phyloP scores from a whole-genome alignment of 2,329 filamentous ascomycete genomes.

The Thyridium curvatum region DNA sequence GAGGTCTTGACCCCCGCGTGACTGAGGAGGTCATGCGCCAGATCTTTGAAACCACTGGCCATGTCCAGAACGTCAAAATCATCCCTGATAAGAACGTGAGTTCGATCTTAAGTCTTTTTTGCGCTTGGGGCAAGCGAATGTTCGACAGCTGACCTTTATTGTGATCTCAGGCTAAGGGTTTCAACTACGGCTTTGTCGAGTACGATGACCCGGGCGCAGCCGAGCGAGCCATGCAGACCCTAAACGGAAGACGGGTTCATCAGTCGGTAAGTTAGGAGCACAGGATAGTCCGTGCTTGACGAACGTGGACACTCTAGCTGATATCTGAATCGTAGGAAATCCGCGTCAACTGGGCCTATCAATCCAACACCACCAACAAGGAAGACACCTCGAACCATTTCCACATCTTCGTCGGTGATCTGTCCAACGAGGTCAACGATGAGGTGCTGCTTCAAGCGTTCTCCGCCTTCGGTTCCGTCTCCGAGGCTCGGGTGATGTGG shows the following conservation, averaged over 20 bases:
- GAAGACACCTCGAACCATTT: conserved; percentile 98
- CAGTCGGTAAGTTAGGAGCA: conserved; percentile 64
- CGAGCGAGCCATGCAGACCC: conserved; percentile 92
- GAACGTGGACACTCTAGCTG: conserved; percentile 8
- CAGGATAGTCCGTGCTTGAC: too few species aligned
- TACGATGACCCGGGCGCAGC: conserved; percentile 97
- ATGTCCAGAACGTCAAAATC: conserved; percentile 98
- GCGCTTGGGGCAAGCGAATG: too few species aligned
- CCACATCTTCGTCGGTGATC: conserved; percentile 96
- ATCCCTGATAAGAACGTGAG: conserved; percentile 99
- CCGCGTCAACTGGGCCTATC: conserved; percentile 98
- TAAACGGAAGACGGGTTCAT: conserved; percentile 93
- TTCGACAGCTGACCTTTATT: neutral
- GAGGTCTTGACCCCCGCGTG: conserved; percentile 87
- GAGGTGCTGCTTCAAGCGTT: conserved; percentile 91
- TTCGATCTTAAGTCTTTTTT: conserved; percentile 15
- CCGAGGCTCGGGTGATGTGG: conserved; percentile 99
- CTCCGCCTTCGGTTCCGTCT: conserved; percentile 90
- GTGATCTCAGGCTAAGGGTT: conserved; percentile 70
- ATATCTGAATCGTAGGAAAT: conserved; percentile 65
- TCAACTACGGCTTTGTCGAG: conserved; percentile 98
- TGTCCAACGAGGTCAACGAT: conserved; percentile 98
- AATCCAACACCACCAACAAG: conserved; percentile 89
- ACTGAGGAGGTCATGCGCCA: conserved; percentile 95
- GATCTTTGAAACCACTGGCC: conserved; percentile 97